phyloP scores from a whole-genome alignment of 495 filamentous ascomycete genomes.

The Hypoxylon perforatum region DNA sequence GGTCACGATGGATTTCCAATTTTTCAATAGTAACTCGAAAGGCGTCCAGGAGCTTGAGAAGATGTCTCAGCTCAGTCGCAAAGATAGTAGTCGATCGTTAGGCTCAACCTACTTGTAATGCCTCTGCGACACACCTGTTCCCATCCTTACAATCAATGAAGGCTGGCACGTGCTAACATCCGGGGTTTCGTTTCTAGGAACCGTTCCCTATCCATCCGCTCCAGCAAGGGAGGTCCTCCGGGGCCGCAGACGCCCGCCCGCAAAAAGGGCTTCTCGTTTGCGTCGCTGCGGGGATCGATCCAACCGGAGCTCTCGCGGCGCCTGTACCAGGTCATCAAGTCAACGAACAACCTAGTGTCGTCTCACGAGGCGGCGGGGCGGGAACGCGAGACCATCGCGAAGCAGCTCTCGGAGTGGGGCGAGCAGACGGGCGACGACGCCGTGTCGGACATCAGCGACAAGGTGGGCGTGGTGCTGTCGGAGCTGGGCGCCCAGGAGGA shows the following conservation, averaged over 20 bases:
- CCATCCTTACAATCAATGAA: neutral
- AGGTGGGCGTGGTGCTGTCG: conserved; percentile 88
- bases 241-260: conserved; percentile 30
- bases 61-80: conserved; percentile 34
- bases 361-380: conserved; percentile 84
- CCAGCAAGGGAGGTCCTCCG: conserved; percentile 63
- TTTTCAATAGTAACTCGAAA: conserved; percentile 42
- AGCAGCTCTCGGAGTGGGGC: conserved; percentile 96
- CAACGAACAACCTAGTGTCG: conserved; percentile 83
- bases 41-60: conserved; percentile 44
- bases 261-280: conserved; percentile 73
- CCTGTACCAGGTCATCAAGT: conserved; percentile 91
- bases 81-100: conserved; percentile 26
- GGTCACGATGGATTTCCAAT: conserved; percentile 47
- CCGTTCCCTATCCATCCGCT: conserved; percentile 66
- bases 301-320: conserved; percentile 87
- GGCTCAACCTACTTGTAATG: conserved; percentile 47
- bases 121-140: conserved; percentile 16
- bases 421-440: conserved; percentile 87
- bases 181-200: conserved; percentile 47
- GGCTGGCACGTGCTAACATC: conserved; percentile 29
- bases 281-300: conserved; percentile 80
- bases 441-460: conserved; percentile 89
- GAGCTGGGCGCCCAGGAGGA: conserved; percentile 96
- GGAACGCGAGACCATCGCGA: conserved; percentile 83